phyloP scores from a whole-genome alignment of 495 filamentous ascomycete species.

The Aspergillus olivimuriae region DNA sequence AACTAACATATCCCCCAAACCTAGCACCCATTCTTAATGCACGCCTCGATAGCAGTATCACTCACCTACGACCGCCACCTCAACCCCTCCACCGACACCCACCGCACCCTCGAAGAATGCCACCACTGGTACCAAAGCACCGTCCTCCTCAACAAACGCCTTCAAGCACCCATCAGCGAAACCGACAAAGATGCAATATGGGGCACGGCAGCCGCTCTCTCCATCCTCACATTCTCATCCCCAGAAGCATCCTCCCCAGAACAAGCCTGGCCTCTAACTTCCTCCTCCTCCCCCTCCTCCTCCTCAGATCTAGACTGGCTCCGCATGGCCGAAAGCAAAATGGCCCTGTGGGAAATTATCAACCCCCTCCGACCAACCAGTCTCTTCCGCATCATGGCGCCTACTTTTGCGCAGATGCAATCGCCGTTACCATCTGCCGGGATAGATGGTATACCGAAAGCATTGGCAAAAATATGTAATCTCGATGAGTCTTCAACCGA shows the following conservation, averaged over 20 bases:
- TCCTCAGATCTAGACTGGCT: conserved; percentile 36
- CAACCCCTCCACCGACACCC: conserved; percentile 13
- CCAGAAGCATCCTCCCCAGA: conserved; percentile 30
- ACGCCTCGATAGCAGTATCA: conserved; percentile 37
- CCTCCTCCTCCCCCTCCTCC: conserved; percentile 17
- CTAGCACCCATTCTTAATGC: conserved; percentile 43
- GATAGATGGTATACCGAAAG: conserved; percentile 25
- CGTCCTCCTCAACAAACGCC: conserved; percentile 27
- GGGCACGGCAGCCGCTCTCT: conserved; percentile 37
- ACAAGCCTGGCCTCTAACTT: conserved; percentile 38
- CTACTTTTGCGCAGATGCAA: conserved; percentile 24
- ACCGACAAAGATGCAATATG: conserved; percentile 39
- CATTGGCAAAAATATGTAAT: conserved; percentile 23
- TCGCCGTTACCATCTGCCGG: conserved; percentile 24
- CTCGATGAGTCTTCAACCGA: conserved; percentile 29
- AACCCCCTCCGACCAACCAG: conserved; percentile 38
- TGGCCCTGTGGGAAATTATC: conserved; percentile 31
- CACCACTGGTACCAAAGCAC: conserved; percentile 40
- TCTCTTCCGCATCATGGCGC: conserved; percentile 31
- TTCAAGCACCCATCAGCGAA: conserved; percentile 27
- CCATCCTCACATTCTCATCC: conserved; percentile 31
- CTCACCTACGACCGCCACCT: conserved; percentile 39
- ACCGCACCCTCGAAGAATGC: conserved; percentile 30
- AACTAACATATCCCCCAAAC: too few species aligned
- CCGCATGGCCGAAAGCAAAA: conserved; percentile 37